Base-by-base conservation (phyloP, 139 green algal genomes). In the Coelastrella sp. region DNA sequence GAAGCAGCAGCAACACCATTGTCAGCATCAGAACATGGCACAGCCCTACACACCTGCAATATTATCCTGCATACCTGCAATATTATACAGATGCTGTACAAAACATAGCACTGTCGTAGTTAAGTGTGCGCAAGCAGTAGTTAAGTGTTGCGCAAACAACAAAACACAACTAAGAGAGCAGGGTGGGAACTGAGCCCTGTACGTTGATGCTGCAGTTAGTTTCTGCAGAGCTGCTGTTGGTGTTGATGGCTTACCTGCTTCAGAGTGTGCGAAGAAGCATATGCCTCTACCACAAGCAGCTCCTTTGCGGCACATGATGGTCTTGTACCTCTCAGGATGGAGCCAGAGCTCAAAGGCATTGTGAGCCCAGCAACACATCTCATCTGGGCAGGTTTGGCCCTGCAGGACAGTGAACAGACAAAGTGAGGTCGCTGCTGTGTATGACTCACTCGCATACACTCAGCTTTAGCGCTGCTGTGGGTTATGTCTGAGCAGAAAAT, bases 251-350 rank as follows among this genome's bases (percentile, higher is more conserved):
- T 49, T 5, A 22, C 61, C 80, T 25, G 9, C 10, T 58, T 86
- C 80, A 10, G 58, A 74, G 19, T 86, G 80, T 10, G 80, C 59
- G n/a, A 86, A 86, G 59, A 86, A 86, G 80, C 80, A 86, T 22
- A 86, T 86, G 80, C 24, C 24, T 12, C 80, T 58, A 5, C 57
- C 20, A 24, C 80, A 86, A n/a, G 80, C 59, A 57, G 22, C 80
- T 25, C 80, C 80, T 7, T 35, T 74, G 59, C 80, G 58, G 59
- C 80, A 86, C 80, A 86, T 86, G 57, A 58, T 86, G 59, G 80
- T 86, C 80, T 57, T 73, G 80, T 74, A 86, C 80, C 80, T 60
- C 8, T 61, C 14, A 9, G 82, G 82, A 11, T 87, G 82, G 27
- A 87, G 82, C 63, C 65, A 87, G 6, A 27, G n/a, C 27, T 87